A percentile compares a stretch with the other conserved stretches of the same genome.
Evolutionary conservation across 2,329 filamentous ascomycete genomes (phyloP).

Genomic region (Exophiala sp.): DNA sequence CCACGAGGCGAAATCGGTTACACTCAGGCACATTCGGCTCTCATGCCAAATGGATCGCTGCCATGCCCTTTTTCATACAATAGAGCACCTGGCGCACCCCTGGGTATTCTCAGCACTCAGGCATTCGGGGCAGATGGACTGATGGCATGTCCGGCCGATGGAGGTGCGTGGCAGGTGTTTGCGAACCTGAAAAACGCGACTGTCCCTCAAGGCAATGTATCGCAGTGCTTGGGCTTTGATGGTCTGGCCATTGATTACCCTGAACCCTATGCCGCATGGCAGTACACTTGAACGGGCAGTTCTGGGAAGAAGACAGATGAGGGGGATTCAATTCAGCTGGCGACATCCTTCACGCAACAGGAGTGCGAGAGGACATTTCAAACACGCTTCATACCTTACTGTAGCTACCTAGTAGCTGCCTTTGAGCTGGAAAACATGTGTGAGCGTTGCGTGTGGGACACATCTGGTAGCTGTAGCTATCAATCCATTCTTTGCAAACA

Average conservation of each 20-base stretch:
- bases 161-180: slow-evolving; percentile 39
- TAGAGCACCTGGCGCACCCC: slow-evolving; percentile 28
- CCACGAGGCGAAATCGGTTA: slow-evolving; percentile 52
- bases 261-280: slow-evolving; percentile 34
- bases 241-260: slow-evolving; percentile 34
- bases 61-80: slow-evolving; percentile 46
- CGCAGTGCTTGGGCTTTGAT: slow-evolving; percentile 38
- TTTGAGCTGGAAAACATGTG: too few relatives aligned
- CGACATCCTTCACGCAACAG: neutral
- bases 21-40: slow-evolving; percentile 50
- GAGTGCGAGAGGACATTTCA: neutral
- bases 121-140: slow-evolving; percentile 37
- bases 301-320: neutral
- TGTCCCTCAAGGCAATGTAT: slow-evolving; percentile 36
- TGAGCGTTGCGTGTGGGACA: too few relatives aligned
- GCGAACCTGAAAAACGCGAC: slow-evolving; percentile 38
- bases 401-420: too few relatives aligned
- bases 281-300: slow-evolving; percentile 31
- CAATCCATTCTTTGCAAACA: too few relatives aligned
- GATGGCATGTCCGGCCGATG: slow-evolving; percentile 40
- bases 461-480: too few relatives aligned
- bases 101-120: slow-evolving; percentile 32
- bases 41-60: slow-evolving; percentile 48
- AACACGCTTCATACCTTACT: neutral
- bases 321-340: neutral